These are phyloP conservation scores for Dendrobium catenatum DNA, from an alignment of 106 monocot genomes.

Conservation along the genomic window DNA sequence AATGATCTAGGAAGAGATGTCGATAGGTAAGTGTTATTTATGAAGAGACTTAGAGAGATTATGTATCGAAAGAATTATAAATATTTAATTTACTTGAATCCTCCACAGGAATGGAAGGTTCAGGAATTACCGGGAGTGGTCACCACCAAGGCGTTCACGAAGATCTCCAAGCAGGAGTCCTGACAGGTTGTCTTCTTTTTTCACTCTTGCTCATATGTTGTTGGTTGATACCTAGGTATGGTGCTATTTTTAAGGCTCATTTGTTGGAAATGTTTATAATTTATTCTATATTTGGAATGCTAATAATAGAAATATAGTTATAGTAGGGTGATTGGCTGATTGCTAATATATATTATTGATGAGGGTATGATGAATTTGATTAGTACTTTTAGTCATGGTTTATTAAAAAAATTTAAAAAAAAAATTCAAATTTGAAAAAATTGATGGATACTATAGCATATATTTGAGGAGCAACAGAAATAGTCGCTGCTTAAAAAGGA, in stretches of 20 bases:
- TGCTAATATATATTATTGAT: background rate
- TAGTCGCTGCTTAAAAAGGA: background rate
- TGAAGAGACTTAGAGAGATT: background rate
- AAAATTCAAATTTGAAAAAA: too few relatives aligned
- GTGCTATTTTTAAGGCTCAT: background rate
- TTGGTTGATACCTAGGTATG: background rate
- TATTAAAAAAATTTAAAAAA: background rate
- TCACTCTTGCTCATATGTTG: background rate
- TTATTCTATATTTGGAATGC: background rate
- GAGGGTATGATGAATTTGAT: background rate
- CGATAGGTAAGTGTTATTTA: slow-evolving; percentile 19
- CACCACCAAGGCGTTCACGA: slow-evolving; percentile 23
- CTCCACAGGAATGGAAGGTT: slow-evolving; percentile 18
- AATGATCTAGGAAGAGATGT: slow-evolving; percentile 21
- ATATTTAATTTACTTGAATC: slow-evolving; percentile 5
- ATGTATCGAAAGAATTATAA: background rate
- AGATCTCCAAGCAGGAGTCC: slow-evolving; percentile 22
- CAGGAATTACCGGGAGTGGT: slow-evolving; percentile 17
- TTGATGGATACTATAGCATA: too few relatives aligned
- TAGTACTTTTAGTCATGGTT: background rate
- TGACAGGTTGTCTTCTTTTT: slow-evolving; percentile 8
- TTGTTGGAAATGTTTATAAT: background rate
- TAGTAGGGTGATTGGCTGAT: background rate
- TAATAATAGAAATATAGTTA: background rate
- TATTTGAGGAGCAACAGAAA: too few relatives aligned